Conservation (phyloP, 805 yeast genomes). For the Ogataea haglerorum region DNA sequence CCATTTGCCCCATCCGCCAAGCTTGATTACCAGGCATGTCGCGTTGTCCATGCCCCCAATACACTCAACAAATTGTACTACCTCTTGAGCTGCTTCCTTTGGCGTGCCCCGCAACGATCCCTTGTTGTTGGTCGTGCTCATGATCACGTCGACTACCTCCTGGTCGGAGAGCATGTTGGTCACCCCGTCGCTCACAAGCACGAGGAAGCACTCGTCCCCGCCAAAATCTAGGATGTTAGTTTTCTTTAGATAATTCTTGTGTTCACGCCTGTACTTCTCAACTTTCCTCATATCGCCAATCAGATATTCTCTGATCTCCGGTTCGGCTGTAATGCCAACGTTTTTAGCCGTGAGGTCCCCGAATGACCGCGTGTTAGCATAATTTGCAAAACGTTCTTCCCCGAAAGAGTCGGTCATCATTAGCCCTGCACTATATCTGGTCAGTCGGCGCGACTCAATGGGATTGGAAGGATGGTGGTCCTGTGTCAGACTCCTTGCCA, state of each 20-base stretch:
- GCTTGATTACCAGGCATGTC: conserved; percentile 77
- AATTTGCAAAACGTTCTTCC: conserved; percentile 71
- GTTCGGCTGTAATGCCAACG: conserved; percentile 88
- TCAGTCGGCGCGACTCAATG: conserved; percentile 67
- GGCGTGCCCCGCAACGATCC: conserved; percentile 79
- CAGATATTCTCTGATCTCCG: conserved; percentile 69
- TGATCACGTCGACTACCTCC: conserved; percentile 83
- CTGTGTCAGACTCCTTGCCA: conserved; percentile 72
- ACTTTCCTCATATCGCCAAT: conserved; percentile 58
- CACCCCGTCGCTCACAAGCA: conserved; percentile 83
- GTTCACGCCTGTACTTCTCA: conserved; percentile 25
- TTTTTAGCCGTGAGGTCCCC: conserved; percentile 83
- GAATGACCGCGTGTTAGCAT: conserved; percentile 91
- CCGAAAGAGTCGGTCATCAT: conserved; percentile 90
- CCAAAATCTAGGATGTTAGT: conserved; percentile 45
- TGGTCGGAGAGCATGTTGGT: conserved; percentile 80
- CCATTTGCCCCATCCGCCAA: conserved; percentile 96
- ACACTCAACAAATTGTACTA: conserved; percentile 76
- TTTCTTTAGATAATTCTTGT: conserved; percentile 19
- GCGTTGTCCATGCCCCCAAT: conserved; percentile 95
- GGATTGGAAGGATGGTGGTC: conserved; percentile 88
- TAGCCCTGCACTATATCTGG: conserved; percentile 58
- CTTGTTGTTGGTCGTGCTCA: conserved; percentile 56
- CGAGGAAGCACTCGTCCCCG: conserved; percentile 85
- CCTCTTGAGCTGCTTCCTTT: conserved; percentile 80